These are phyloP conservation scores for Trypanosoma melophagium DNA, from an alignment of 208 protist genomes.

Conservation along the genomic window DNA sequence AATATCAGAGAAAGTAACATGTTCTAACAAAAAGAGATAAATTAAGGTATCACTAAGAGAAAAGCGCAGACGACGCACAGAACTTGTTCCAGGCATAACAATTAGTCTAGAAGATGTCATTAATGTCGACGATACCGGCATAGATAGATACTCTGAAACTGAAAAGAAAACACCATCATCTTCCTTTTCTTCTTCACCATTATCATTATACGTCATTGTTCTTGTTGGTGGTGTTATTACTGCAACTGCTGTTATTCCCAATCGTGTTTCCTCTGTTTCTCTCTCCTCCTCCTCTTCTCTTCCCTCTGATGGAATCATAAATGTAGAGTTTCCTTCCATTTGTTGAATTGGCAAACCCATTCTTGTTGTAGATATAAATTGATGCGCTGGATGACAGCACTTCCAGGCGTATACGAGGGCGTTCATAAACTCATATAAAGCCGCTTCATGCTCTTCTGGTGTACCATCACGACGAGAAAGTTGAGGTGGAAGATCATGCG, in stretches of 20 bases:
- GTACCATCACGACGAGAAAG: constrained; percentile 20
- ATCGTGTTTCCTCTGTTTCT: neutral
- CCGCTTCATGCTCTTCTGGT: constrained; percentile 8
- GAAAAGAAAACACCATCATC: constrained; percentile 14
- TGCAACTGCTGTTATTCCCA: too few relatives aligned
- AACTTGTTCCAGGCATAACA: neutral
- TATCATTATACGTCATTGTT: neutral
- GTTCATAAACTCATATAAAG: constrained; percentile 20
- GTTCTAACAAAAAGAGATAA: constrained; percentile 66
- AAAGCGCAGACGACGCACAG: constrained; percentile 9
- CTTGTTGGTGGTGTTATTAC: neutral
- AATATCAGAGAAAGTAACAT: constrained; percentile 59
- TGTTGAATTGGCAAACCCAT: neutral
- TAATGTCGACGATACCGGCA: neutral
- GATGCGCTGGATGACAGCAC: constrained; percentile 11
- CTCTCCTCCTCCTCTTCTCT: neutral
- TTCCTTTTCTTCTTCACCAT: neutral
- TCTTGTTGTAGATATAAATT: neutral
- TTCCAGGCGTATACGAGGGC: constrained; percentile 15
- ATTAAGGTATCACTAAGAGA: constrained; percentile 38
- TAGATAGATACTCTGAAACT: neutral
- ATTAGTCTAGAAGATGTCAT: constrained; percentile 7
- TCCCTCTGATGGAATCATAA: neutral
- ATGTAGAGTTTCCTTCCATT: neutral
- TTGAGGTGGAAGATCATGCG: neutral